Conservation (phyloP, 768 basidiomycete species). For the Kwoniella mangroviensis region DNA sequence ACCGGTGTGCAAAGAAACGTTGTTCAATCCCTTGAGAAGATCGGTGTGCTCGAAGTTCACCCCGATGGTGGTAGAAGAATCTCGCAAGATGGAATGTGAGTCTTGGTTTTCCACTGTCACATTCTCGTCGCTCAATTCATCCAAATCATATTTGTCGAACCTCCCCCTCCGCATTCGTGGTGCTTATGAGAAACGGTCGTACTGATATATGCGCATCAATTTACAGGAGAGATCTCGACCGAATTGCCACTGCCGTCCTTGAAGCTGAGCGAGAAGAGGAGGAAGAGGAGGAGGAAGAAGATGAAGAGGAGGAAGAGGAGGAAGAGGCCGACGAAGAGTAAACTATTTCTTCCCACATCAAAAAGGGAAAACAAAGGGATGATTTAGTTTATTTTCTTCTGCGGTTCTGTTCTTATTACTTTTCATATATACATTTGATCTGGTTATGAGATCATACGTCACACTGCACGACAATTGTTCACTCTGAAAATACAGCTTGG, state of each 20-base stretch:
- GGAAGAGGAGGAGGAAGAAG: slow-evolving; percentile 53
- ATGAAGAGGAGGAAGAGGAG: slow-evolving; percentile 49
- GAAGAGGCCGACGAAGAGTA: slow-evolving; percentile 53
- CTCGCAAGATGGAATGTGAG: slow-evolving; percentile 85
- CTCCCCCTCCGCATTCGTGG: background rate
- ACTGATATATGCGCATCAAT: background rate
- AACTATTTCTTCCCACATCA: slow-evolving; percentile 34
- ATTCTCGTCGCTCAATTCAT: background rate
- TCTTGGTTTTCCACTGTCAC: slow-evolving; percentile 20
- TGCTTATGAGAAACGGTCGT: background rate
- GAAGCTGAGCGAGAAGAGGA: slow-evolving; percentile 59
- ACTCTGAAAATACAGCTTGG: too few species aligned
- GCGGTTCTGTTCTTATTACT: background rate
- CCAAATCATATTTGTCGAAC: background rate
- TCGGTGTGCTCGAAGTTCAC: slow-evolving; percentile 92
- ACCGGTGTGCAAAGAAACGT: slow-evolving; percentile 90
- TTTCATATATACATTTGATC: background rate
- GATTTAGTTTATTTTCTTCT: background rate
- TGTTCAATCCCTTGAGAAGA: slow-evolving; percentile 97
- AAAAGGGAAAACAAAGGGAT: background rate
- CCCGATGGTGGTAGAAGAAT: slow-evolving; percentile 95
- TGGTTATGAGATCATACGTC: background rate
- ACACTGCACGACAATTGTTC: background rate
- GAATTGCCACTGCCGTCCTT: slow-evolving; percentile 60
- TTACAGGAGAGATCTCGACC: slow-evolving; percentile 51